Evolutionary conservation across 257 asterid genomes (phyloP), one percentile per base, ranked within the genome.

Genomic region (Rehmannia glutinosa): DNA sequence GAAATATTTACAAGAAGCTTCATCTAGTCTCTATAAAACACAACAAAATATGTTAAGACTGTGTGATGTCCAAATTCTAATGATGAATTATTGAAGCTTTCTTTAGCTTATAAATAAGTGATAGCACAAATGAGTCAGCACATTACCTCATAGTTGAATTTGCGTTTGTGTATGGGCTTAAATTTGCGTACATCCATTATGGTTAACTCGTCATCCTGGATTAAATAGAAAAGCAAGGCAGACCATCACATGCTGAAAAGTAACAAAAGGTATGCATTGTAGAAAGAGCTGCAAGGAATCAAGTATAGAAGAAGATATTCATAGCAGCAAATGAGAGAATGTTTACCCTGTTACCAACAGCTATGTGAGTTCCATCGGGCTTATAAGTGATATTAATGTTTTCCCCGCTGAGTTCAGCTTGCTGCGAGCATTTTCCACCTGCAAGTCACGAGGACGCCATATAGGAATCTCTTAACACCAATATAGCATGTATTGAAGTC

Each of bases 391-490:
- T 94, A 77, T 94, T 94, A 62, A 94, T 94, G 79, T 94, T 94
- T 77, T 94, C 99, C 68, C 97, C 99, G 52, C 99, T 94, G 68
- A 94, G 97, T 73, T 94, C 99, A 5, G 83, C 87, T 72, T 81
- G 95, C 81, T 90, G 99, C 6, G 99, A 88, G 81, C 97, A 94
- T 79, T 94, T 94, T 62, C 97, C 99, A 66, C 95, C 99, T 94
- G 83, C 66, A 78, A 58, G 39, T 59, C 59, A 69, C 58, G 62
- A 62, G 57, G 43, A 57, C 33, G 46, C 46, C 52, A 41, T 16
- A 43, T n/a, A 35, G 16, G 57, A 28, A 54, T 41, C 46, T 21
- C 51, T 36, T 50, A 62, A 35, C 62, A 56, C 71, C 59, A 71
- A 38, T 51, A 60, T 25, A 64, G 54, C 61, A 56, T 11, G 47